Percentiles rank a stretch among this genome's conserved stretches.
Conservation (phyloP, 345 rosid species). For the Fremontodendron californicum region DNA sequence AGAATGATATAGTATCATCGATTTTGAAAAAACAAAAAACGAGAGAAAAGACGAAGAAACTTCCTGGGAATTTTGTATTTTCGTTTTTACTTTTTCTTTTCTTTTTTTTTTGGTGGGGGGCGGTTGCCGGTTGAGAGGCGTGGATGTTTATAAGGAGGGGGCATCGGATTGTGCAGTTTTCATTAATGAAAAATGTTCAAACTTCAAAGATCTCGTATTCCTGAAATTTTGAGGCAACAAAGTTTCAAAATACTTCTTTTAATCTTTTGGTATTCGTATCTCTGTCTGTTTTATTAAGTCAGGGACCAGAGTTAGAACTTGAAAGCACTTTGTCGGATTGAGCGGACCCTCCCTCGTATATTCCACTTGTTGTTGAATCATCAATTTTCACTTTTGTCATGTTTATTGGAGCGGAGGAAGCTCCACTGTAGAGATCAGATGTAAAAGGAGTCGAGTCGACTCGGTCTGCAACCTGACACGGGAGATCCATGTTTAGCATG, state of each 20-base stretch:
- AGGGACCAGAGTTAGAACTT: neutral
- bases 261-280: neutral
- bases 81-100: neutral
- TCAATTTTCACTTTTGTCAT: neutral
- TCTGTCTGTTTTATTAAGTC: neutral
- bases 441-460: no score
- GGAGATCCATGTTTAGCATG: neutral
- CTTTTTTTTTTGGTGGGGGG: neutral
- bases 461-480: neutral
- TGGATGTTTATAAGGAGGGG: neutral
- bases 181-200: neutral
- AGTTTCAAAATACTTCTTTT: neutral
- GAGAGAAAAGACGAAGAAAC: neutral
- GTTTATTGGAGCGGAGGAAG: neutral
- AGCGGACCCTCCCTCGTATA: no score
- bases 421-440: neutral
- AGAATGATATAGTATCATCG: neutral
- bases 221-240: neutral
- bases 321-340: no score
- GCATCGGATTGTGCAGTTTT: neutral
- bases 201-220: neutral
- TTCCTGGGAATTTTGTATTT: neutral
- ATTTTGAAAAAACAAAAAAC: neutral
- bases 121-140: neutral
- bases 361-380: no score